phyloP scores from a whole-genome alignment of 139 green algal genomes.

The Chlorella sorokiniana region DNA sequence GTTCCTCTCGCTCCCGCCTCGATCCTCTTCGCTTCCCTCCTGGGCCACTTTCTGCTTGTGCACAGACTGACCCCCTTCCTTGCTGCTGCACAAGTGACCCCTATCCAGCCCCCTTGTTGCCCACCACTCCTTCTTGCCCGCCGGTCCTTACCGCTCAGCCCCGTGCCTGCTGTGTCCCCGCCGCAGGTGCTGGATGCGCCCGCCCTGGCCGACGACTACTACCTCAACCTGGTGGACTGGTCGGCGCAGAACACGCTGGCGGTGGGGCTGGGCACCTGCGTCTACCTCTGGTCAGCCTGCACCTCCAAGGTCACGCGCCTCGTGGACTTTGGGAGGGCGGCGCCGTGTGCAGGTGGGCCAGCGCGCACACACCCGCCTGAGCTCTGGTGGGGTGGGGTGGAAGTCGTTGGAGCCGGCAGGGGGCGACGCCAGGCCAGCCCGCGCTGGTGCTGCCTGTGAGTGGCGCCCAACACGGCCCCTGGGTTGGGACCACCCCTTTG shows the following conservation, averaged over 20 bases:
- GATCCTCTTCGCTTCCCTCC: no score
- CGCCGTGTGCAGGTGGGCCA: conserved; percentile 26
- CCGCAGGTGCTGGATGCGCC: conserved; percentile 83
- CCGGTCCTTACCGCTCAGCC: background rate
- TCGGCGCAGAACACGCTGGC: conserved; percentile 90
- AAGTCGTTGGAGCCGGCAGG: background rate
- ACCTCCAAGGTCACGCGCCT: conserved; percentile 79
- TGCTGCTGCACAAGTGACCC: no score
- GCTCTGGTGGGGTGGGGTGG: background rate
- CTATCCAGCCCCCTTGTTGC: no score
- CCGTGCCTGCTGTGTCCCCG: background rate
- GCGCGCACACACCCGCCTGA: background rate
- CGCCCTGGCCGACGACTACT: conserved; percentile 94
- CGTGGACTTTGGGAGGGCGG: conserved; percentile 42
- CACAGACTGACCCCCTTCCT: no score
- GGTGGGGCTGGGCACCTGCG: conserved; percentile 89
- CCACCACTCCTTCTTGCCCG: background rate
- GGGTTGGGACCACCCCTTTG: background rate
- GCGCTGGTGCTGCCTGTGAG: no score
- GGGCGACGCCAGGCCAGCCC: background rate
- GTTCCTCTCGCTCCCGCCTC: no score
- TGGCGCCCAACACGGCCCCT: no score
- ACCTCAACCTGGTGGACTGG: conserved; percentile 99
- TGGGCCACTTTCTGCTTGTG: no score
- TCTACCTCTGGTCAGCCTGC: conserved; percentile 96